Base-by-base conservation (phyloP, 352 stramenopile genomes). In the Phytopythium delawarense region DNA sequence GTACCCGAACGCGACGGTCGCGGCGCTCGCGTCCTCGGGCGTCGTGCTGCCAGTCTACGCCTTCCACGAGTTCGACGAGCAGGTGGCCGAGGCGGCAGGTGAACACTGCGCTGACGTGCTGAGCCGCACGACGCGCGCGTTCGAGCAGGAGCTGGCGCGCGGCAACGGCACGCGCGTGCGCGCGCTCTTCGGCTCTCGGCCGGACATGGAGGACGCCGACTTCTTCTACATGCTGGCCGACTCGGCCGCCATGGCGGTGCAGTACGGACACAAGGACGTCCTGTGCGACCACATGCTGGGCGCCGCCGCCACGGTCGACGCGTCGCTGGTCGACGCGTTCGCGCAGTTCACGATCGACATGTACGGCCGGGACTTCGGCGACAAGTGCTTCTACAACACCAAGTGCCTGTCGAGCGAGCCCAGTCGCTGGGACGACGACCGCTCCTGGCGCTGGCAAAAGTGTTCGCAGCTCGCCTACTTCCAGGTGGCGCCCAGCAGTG, bases 191-290 rank as follows among this genome's bases (percentile, higher is more conserved):
- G 82, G 87, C 16, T 82, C 83, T 1, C 48, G 65, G 40, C 44
- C 85, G 32, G 72, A 65, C 13, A 66, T 96, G 34, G 69, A 57
- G 9, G 81, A 92, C 34, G 69, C 74, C 16, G 87, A 96, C 60
- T 96, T 96, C 65, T 92, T 92, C 69, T 96, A 96, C 72, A 96
- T 96, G 88, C 74, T 96, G 52, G 87, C 87, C 9, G 87, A 96
- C 65, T 70, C 85, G 21, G 87, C 87, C 20, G 86, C 88, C 2
- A 96, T 96, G 88, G 84, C 81, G 6, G 85, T 94, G 37, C 88
- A 96, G 69, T 96, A 96, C 66, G 84, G 88, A 7, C 76, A 86
- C 67, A 96, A 96, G 66, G 71, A 92, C 25, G 51, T 87, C 16
- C 71, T 96, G 54, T 96, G 88, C 46, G 40, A 67, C 30, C 74